Evolutionary conservation across 345 rosid genomes (phyloP).

Genomic region (Triadica sebifera): DNA sequence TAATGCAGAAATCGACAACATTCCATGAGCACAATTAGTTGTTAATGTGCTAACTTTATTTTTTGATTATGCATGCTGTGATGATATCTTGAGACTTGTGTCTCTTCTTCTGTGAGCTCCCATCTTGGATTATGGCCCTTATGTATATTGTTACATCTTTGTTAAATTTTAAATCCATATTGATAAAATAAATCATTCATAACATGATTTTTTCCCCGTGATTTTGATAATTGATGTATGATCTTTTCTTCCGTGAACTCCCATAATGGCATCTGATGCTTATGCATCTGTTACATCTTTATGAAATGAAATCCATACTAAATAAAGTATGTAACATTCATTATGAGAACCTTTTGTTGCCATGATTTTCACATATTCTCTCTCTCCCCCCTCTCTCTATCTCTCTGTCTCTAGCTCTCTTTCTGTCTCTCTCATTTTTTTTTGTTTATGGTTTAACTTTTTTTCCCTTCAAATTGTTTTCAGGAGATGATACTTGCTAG

Average conservation of each 20-base stretch:
- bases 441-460: background rate
- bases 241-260: background rate
- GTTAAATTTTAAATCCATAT: background rate
- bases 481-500: constrained; percentile 95
- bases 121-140: constrained; percentile 1
- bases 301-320: background rate
- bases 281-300: background rate
- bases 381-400: background rate
- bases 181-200: no score
- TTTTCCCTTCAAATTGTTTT: constrained; percentile 8
- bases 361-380: background rate
- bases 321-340: background rate
- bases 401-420: no score
- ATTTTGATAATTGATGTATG: background rate
- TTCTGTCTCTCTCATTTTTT: background rate
- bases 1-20: background rate
- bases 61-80: background rate
- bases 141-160: background rate
- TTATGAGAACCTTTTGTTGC: background rate
- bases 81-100: background rate
- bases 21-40: background rate
- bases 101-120: background rate
- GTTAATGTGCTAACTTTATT: background rate
- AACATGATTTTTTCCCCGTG: background rate
- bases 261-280: background rate